These are phyloP conservation scores for Curvularia spicifera DNA, from an alignment of 2,329 filamentous ascomycete species.

Conservation along the genomic window DNA sequence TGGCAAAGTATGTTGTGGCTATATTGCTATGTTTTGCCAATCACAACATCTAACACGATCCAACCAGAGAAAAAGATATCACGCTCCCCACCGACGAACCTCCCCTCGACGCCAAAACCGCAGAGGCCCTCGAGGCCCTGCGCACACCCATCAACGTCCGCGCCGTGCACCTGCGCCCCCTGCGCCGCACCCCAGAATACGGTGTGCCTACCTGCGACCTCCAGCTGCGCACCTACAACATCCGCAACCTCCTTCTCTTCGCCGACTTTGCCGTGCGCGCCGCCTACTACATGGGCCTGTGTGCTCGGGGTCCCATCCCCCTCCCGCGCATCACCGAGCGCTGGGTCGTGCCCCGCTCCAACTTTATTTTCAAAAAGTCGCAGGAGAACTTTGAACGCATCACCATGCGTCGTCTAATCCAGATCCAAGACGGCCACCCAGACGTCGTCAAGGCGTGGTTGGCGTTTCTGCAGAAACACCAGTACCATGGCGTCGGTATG, in stretches of 20 bases:
- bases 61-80: constrained; percentile 38
- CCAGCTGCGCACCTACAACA: constrained; percentile 88
- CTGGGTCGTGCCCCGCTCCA: constrained; percentile 88
- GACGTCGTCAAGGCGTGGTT: constrained; percentile 92
- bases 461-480: constrained; percentile 88
- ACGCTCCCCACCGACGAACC: constrained; percentile 39
- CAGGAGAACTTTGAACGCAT: constrained; percentile 98
- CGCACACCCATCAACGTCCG: constrained; percentile 74
- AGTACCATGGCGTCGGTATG: constrained; percentile 96
- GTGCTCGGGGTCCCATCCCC: constrained; percentile 83
- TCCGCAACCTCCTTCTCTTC: constrained; percentile 92
- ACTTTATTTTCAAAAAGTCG: constrained; percentile 95
- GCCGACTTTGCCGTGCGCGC: constrained; percentile 92
- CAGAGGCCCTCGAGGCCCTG: constrained; percentile 41
- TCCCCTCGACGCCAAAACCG: constrained; percentile 38
- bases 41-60: not conserved
- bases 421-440: constrained; percentile 89
- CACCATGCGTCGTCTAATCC: constrained; percentile 83
- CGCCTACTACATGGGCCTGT: constrained; percentile 89
- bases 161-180: constrained; percentile 82
- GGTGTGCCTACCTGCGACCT: constrained; percentile 88
- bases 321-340: constrained; percentile 86
- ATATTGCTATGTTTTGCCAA: not conserved
- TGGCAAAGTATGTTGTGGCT: constrained; percentile 40
- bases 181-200: constrained; percentile 75